Evolutionary conservation across 2,329 filamentous ascomycete genomes (phyloP).

Genomic region (Paracorniculantispora psalliotae): DNA sequence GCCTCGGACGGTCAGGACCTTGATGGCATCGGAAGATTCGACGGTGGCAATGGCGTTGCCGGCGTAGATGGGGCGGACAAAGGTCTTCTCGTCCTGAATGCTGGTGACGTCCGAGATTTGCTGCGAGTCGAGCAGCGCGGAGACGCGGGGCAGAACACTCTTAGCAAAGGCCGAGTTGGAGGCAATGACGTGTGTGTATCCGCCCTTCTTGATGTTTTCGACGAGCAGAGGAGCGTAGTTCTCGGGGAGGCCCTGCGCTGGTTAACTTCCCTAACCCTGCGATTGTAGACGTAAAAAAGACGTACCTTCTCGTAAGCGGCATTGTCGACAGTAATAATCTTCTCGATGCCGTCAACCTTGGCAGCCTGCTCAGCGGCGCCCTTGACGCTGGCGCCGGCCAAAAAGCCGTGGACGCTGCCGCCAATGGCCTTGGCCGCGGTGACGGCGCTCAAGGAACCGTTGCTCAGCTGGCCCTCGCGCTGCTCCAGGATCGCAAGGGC

Average conservation of each 20-base stretch:
- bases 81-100: conserved; percentile 87
- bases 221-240: conserved; percentile 89
- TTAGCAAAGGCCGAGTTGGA: conserved; percentile 96
- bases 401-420: conserved; percentile 77
- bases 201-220: conserved; percentile 95
- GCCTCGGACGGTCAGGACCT: conserved; percentile 87
- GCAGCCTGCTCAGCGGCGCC: conserved; percentile 74
- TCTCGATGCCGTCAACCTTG: conserved; percentile 85
- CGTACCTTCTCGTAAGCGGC: conserved; percentile 83
- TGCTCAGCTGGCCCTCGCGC: conserved; percentile 79
- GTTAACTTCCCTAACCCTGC: not conserved
- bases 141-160: conserved; percentile 84
- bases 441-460: conserved; percentile 76
- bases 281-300: not conserved
- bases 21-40: conserved; percentile 78
- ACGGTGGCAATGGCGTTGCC: conserved; percentile 97
- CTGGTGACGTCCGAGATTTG: conserved; percentile 88
- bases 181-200: conserved; percentile 86
- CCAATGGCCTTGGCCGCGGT: conserved; percentile 84
- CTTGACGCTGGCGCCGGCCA: conserved; percentile 77
- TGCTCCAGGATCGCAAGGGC: conserved; percentile 92
- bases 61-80: conserved; percentile 94
- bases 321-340: conserved; percentile 85
- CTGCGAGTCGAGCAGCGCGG: conserved; percentile 85
- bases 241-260: conserved; percentile 72